These are phyloP conservation scores for Ustilago crameri DNA, from an alignment of 1,284 basidiomycete genomes.

Conservation along the genomic window DNA sequence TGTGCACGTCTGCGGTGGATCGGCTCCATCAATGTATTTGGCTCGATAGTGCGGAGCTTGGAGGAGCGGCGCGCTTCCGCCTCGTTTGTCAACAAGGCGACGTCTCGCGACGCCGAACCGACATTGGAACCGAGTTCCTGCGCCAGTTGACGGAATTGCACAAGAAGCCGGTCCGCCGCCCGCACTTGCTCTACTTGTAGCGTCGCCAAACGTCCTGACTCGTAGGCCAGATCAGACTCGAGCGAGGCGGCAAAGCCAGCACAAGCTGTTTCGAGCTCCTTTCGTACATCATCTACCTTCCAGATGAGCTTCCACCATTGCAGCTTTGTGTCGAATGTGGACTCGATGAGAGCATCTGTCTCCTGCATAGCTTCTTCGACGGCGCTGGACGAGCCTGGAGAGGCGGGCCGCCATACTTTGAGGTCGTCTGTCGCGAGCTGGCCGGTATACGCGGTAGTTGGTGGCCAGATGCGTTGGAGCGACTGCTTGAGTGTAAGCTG, in stretches of 20 bases:
- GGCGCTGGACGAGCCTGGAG: conserved; percentile 26
- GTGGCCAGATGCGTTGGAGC: conserved; percentile 43
- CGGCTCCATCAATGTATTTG: conserved; percentile 49
- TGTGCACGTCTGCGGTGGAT: conserved; percentile 50
- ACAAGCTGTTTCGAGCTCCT: conserved; percentile 53
- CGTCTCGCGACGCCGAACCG: conserved; percentile 18
- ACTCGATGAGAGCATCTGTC: conserved; percentile 40
- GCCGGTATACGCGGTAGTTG: conserved; percentile 19
- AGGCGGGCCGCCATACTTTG: conserved; percentile 32
- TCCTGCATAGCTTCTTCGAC: conserved; percentile 31
- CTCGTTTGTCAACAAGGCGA: conserved; percentile 45
- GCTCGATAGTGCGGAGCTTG: conserved; percentile 39
- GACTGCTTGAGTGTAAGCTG: conserved; percentile 23
- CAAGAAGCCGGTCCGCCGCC: conserved; percentile 28
- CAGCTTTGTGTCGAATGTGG: conserved; percentile 46
- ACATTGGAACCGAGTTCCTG: conserved; percentile 18
- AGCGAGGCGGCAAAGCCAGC: conserved; percentile 53
- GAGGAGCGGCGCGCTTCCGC: conserved; percentile 39
- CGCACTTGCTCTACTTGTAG: conserved; percentile 26
- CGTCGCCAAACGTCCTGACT: conserved; percentile 48
- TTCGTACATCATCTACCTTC: conserved; percentile 61
- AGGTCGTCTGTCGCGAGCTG: conserved; percentile 28
- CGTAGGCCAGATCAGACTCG: conserved; percentile 54
- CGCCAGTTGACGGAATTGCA: conserved; percentile 26
- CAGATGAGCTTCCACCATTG: conserved; percentile 63